phyloP scores from a whole-genome alignment of 495 filamentous ascomycete genomes.

The Gamarada debralockiae region DNA sequence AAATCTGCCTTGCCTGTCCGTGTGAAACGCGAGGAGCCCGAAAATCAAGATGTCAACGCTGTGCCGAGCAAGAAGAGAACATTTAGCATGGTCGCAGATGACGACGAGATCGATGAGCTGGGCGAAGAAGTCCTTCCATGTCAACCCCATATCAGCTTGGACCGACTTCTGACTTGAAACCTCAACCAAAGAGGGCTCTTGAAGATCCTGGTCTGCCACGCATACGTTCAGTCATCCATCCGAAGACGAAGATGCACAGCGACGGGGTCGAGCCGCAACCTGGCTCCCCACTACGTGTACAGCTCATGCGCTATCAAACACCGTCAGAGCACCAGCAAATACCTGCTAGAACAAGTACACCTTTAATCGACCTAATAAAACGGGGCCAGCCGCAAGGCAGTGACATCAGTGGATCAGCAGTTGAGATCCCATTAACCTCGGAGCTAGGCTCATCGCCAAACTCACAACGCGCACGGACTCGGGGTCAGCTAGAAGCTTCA shows the following conservation, averaged over 20 bases:
- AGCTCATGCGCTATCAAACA: too few species aligned
- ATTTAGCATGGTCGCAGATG: not conserved
- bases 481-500: not conserved
- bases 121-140: not conserved
- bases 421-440: not conserved
- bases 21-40: constrained; percentile 6
- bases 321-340: not conserved
- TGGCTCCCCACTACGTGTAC: too few species aligned
- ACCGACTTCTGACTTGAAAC: not conserved
- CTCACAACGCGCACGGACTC: not conserved
- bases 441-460: not conserved
- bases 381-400: not conserved
- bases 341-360: not conserved
- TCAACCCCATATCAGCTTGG: not conserved
- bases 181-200: constrained; percentile 10
- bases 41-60: not conserved
- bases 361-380: not conserved
- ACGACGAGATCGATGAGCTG: constrained; percentile 17
- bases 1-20: not conserved
- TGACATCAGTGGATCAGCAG: not conserved
- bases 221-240: not conserved
- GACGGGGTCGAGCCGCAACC: not conserved
- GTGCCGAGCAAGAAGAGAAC: constrained; percentile 14
- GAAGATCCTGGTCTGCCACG: not conserved
- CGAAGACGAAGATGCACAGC: not conserved